Conservation (phyloP, 1,284 basidiomycete species). For the Cryptococcus maquisensis region DNA sequence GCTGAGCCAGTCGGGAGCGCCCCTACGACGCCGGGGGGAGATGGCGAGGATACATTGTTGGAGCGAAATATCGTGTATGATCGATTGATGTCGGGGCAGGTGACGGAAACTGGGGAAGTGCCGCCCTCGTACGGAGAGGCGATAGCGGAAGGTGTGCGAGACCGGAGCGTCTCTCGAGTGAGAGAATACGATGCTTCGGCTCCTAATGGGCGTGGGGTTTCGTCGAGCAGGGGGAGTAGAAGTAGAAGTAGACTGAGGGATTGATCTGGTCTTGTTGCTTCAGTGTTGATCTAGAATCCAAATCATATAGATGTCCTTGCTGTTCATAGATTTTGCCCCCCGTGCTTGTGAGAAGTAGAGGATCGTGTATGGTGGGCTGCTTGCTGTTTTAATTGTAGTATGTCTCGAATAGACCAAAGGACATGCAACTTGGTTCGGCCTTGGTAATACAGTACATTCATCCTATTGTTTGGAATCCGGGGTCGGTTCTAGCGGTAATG, state of each 20-base stretch:
- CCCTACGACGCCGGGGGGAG: neutral
- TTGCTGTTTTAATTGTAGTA: too few relatives aligned
- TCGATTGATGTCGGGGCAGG: conserved; percentile 60
- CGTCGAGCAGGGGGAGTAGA: conserved; percentile 10
- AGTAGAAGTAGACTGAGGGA: conserved; percentile 14
- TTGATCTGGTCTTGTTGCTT: neutral
- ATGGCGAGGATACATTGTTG: conserved; percentile 41
- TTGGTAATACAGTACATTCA: neutral
- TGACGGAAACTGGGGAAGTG: conserved; percentile 60
- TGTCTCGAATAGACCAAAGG: too few relatives aligned
- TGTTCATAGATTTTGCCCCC: neutral
- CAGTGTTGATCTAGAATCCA: neutral
- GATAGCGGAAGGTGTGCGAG: conserved; percentile 17
- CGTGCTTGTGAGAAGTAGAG: too few relatives aligned
- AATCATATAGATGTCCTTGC: neutral
- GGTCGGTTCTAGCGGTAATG: conserved; percentile 4
- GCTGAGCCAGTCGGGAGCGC: neutral
- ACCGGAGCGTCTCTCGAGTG: conserved; percentile 8
- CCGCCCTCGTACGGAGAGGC: conserved; percentile 60
- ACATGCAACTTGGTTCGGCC: too few relatives aligned
- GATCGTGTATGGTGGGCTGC: too few relatives aligned
- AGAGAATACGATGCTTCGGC: conserved; percentile 3
- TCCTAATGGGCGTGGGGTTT: neutral
- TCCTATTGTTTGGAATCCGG: neutral
- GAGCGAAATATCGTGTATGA: conserved; percentile 49